Conservation (phyloP, 108 stramenopile genomes). For the Cyclotella distinguenda region DNA sequence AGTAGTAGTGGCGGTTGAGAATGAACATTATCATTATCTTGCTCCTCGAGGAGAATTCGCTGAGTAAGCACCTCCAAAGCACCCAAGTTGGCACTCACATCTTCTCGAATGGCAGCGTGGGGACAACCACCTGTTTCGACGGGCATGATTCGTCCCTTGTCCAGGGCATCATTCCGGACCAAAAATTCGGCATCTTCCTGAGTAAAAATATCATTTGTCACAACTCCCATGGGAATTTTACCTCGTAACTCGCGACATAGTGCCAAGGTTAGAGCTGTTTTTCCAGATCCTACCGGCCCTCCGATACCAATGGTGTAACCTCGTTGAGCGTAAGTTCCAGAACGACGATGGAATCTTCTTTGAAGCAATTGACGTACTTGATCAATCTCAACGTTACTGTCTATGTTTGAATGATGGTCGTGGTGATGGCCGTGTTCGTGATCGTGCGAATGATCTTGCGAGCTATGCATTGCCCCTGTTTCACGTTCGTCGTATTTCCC, state of each 20-base stretch:
- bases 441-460: constrained; percentile 32
- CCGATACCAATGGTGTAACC: constrained; percentile 94
- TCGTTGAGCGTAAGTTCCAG: constrained; percentile 50
- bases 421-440: constrained; percentile 43
- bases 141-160: constrained; percentile 74
- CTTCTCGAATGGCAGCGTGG: constrained; percentile 96
- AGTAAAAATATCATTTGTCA: constrained; percentile 99
- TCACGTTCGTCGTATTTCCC: constrained; percentile 46
- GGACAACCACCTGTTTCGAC: constrained; percentile 99
- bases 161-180: constrained; percentile 74
- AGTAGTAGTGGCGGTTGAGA: constrained; percentile 67
- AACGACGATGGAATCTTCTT: constrained; percentile 44
- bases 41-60: constrained; percentile 36
- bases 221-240: constrained; percentile 60
- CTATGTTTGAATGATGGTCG: constrained; percentile 18
- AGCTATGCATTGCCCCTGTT: constrained; percentile 23
- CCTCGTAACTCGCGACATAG: constrained; percentile 66
- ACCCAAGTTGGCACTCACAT: constrained; percentile 92
- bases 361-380: constrained; percentile 24
- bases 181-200: constrained; percentile 98
- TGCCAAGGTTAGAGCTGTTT: constrained; percentile 84
- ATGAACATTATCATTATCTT: background rate
- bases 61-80: constrained; percentile 91
- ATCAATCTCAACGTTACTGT: constrained; percentile 3
- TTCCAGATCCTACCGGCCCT: constrained; percentile 90